Conservation (phyloP, 73 alveolate genomes). For the Effrenium voratum region DNA sequence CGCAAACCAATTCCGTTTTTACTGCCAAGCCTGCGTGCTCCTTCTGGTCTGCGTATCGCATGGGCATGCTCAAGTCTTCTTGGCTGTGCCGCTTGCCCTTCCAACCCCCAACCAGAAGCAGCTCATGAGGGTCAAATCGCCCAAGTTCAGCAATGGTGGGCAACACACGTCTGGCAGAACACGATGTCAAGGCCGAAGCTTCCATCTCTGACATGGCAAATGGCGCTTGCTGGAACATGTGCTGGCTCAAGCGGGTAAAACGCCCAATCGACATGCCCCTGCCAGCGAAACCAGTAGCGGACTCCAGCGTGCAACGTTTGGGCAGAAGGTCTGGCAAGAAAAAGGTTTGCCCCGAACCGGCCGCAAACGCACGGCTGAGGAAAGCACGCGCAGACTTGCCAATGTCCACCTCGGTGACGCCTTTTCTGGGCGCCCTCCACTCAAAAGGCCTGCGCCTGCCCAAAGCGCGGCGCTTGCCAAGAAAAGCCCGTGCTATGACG, state of each 20-base stretch:
- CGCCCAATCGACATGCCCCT: conserved; percentile 23
- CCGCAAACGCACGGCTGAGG: neutral
- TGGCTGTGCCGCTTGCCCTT: neutral
- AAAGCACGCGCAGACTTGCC: neutral
- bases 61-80: conserved; percentile 11
- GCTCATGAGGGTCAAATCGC: conserved; percentile 8
- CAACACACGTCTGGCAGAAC: conserved; percentile 5
- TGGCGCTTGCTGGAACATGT: conserved; percentile 12
- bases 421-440: conserved; percentile 31
- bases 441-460: conserved; percentile 39
- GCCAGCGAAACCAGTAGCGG: conserved; percentile 30
- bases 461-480: neutral
- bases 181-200: neutral
- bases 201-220: neutral
- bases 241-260: conserved; percentile 17
- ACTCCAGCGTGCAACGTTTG: neutral
- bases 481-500: neutral
- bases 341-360: neutral
- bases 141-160: conserved; percentile 2
- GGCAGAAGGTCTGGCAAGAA: conserved; percentile 15
- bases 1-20: conserved; percentile 19
- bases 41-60: conserved; percentile 27
- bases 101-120: conserved; percentile 27
- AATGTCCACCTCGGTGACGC: neutral
- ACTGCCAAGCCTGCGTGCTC: neutral